Base-by-base conservation (phyloP, 495 filamentous ascomycete genomes). In the Niebla homalea region DNA sequence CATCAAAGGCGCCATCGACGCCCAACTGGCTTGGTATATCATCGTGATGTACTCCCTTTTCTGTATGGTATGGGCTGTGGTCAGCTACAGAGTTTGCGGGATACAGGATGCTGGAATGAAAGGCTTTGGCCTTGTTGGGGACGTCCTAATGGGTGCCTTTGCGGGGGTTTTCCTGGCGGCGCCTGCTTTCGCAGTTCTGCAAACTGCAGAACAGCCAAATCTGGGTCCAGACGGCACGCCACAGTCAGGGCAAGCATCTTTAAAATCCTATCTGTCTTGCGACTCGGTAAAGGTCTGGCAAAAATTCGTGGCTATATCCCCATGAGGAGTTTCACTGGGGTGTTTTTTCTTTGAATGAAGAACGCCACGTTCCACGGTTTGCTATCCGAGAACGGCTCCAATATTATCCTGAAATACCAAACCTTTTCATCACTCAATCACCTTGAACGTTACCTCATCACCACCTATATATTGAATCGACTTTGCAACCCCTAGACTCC, bases 141-240 rank as follows among this genome's bases (percentile, higher is more conserved):
- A 51, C 22, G 15, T 51, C 19, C 40, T 51, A 11, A 45, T 51
- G 23, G 49, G 49, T 26, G 49, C 49, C 32, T 51, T 51, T 35
- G 41, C 49, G 15, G 49, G 49, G 5, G n/a, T 51, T 26, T 51
- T 51, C 40, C 40, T 51, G 16, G 49, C 49, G 10, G 39, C 29
- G 23, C 39, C 41, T 36, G 49, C 49, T 12, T 51, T 51, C 20
- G 29, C 29, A 14, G 21, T 46, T 12, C 32, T 43, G 49, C 15
- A 14, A 14, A 19, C 2, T 20, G 26, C 42, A 42, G 18, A 51
- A 16, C 14, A 36, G 29, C 36, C 48, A 22, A 29, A 14, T n/a
- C 10, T 48, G 25, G 36, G 6, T 46, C 32, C 36, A 15, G 38
- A 32, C 8, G 38, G 38, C 35, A 43, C 48, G 15, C 42, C 49